phyloP scores from a whole-genome alignment of 352 stramenopile species.

The Pythium angustatum region DNA sequence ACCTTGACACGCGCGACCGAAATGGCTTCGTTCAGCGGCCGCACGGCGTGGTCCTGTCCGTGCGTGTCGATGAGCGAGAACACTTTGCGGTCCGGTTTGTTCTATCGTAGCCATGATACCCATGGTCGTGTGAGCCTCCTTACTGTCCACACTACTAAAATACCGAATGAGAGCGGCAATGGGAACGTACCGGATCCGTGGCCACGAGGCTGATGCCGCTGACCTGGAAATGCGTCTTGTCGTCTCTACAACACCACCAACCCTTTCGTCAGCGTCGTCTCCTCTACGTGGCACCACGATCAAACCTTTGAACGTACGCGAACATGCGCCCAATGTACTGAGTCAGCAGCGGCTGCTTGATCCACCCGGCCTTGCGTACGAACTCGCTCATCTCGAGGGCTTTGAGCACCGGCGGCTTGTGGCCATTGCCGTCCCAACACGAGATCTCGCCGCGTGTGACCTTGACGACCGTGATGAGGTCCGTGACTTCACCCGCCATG shows the following conservation, averaged over 20 bases:
- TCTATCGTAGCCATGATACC: no score
- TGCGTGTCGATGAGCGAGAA: conserved; percentile 60
- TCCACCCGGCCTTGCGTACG: conserved; percentile 67
- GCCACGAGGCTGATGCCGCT: conserved; percentile 46
- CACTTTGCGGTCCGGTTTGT: conserved; percentile 55
- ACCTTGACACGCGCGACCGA: conserved; percentile 55
- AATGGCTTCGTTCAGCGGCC: conserved; percentile 55
- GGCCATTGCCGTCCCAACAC: conserved; percentile 58
- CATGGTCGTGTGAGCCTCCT: no score
- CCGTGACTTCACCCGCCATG: conserved; percentile 47
- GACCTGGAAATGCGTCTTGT: conserved; percentile 47
- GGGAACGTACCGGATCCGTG: conserved; percentile 48
- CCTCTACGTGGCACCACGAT: background rate
- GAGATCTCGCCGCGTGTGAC: conserved; percentile 77
- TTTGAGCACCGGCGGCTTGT: conserved; percentile 52
- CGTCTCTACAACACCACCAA: conserved; percentile 42
- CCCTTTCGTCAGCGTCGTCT: no score
- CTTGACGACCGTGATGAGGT: conserved; percentile 75
- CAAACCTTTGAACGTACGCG: conserved; percentile 31
- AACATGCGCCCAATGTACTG: conserved; percentile 76
- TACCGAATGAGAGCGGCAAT: no score
- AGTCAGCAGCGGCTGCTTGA: conserved; percentile 67
- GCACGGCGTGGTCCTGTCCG: conserved; percentile 42
- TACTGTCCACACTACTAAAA: no score
- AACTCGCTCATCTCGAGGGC: conserved; percentile 75